phyloP scores from a whole-genome alignment of 768 basidiomycete genomes.

The Tulasnella sp. region DNA sequence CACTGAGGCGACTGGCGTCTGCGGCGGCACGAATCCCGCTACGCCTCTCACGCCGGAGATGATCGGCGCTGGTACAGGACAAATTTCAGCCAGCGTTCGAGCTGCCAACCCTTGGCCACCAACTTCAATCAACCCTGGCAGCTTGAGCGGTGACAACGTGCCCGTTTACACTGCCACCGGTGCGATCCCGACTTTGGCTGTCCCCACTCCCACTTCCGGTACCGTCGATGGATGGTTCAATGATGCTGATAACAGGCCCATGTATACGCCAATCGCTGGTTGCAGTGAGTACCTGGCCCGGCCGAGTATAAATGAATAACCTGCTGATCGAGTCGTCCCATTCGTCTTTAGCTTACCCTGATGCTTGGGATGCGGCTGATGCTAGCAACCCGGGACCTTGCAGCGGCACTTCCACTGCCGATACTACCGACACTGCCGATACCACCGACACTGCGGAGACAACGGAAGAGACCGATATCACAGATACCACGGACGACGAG shows the following conservation, averaged over 20 bases:
- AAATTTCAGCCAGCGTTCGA: conserved; percentile 57
- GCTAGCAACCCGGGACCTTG: conserved; percentile 60
- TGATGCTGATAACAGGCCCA: conserved; percentile 64
- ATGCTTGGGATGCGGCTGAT: conserved; percentile 73
- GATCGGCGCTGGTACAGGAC: conserved; percentile 66
- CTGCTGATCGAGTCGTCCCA: background rate
- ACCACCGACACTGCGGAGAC: background rate
- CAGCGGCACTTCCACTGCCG: conserved; percentile 1
- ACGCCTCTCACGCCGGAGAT: conserved; percentile 53
- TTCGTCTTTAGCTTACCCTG: conserved; percentile 57
- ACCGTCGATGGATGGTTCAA: conserved; percentile 68
- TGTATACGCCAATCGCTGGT: conserved; percentile 64
- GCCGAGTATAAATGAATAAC: background rate
- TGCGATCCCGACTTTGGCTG: conserved; percentile 66
- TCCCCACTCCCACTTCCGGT: conserved; percentile 55
- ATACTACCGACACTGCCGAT: background rate
- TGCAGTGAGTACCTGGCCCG: conserved; percentile 50
- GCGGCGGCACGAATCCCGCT: conserved; percentile 44
- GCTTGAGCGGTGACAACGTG: conserved; percentile 53
- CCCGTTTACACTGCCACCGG: conserved; percentile 78
- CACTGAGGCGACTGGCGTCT: conserved; percentile 70
- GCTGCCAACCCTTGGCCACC: conserved; percentile 73
- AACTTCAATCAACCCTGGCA: conserved; percentile 39
- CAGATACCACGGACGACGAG: background rate
- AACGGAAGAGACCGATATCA: background rate